phyloP scores from a whole-genome alignment of 345 rosid species.

The Populus euphratica region DNA sequence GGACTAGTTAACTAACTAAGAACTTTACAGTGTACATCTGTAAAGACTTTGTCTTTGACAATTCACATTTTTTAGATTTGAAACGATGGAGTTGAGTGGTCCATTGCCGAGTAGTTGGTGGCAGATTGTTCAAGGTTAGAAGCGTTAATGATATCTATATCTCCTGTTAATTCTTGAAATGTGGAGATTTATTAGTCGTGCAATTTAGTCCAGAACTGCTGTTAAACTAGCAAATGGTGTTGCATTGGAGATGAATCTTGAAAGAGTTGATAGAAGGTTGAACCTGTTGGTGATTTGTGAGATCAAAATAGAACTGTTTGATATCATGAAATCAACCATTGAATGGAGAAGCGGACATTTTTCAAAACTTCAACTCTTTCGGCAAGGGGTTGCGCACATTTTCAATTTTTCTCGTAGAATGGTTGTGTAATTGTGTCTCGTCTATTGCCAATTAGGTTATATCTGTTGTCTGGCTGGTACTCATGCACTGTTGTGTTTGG shows the following conservation, averaged over 20 bases:
- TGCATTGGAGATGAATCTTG: not conserved
- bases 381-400: not conserved
- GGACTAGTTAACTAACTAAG: not conserved
- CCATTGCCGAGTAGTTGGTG: not conserved
- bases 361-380: not conserved
- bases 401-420: not conserved
- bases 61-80: not conserved
- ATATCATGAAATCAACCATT: not conserved
- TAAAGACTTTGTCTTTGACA: not conserved
- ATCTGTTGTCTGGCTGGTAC: not conserved
- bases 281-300: not conserved
- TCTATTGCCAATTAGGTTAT: not conserved
- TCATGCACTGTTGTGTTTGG: no score
- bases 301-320: not conserved
- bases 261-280: not conserved
- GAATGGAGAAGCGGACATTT: not conserved
- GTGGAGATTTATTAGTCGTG: not conserved
- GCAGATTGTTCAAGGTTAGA: not conserved
- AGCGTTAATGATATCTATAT: not conserved
- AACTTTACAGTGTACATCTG: not conserved
- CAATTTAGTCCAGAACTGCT: not conserved
- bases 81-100: not conserved
- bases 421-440: not conserved
- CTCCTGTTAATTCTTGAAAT: not conserved
- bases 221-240: not conserved